Conservation (phyloP, 1,139 yeast genomes). For the Yamadazyma oceani region DNA sequence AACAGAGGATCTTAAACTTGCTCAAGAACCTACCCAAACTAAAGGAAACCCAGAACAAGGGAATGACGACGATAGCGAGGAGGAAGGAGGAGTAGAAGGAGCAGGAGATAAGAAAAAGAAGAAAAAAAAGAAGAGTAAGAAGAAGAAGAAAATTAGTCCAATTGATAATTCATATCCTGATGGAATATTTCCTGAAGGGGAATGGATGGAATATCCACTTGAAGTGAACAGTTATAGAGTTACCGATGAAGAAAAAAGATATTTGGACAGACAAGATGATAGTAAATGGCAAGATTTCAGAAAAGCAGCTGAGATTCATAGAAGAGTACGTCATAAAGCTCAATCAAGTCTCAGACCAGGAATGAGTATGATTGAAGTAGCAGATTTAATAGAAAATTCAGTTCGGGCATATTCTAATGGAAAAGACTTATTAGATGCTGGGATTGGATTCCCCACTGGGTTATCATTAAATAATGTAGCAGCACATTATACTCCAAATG, state of each 20-base stretch:
- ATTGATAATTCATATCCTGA: conserved; percentile 70
- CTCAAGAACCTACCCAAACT: conserved; percentile 2
- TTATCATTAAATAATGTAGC: conserved; percentile 91
- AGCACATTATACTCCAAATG: conserved; percentile 97
- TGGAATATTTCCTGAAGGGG: conserved; percentile 83
- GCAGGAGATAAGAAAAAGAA: conserved; percentile 36
- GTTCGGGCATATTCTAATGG: conserved; percentile 72
- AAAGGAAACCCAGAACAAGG: conserved; percentile 10
- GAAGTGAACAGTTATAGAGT: conserved; percentile 76
- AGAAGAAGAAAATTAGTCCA: conserved; percentile 49
- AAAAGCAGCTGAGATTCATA: conserved; percentile 93
- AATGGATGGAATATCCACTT: conserved; percentile 72
- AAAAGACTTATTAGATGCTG: conserved; percentile 68
- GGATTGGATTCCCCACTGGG: conserved; percentile 98
- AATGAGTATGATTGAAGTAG: conserved; percentile 87
- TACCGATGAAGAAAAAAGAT: conserved; percentile 84
- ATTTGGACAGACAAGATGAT: conserved; percentile 67
- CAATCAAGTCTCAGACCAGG: conserved; percentile 81
- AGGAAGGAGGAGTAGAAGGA: conserved; percentile 13
- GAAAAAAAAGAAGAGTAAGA: conserved; percentile 50
- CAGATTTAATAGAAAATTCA: conserved; percentile 84
- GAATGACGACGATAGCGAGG: conserved; percentile 11
- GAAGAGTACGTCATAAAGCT: conserved; percentile 84
- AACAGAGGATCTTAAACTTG: conserved; percentile 15
- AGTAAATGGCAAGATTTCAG: conserved; percentile 83